phyloP scores from a whole-genome alignment of 257 asterid species.

The Anisodus tanguticus region DNA sequence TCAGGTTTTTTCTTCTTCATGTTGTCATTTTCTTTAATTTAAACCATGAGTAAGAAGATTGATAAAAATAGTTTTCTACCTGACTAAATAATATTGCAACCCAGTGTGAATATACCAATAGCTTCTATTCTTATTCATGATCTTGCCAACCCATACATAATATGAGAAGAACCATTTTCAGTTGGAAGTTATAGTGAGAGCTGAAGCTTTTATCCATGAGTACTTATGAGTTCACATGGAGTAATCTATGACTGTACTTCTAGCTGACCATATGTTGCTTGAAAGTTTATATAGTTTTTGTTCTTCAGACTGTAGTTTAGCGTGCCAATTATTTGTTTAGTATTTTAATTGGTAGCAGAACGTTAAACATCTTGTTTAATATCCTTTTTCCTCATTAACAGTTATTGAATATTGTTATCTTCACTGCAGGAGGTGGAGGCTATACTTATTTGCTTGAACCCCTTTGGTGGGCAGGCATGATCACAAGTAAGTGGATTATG shows the following conservation, averaged over 20 bases:
- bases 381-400: slow-evolving; percentile 1
- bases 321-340: background rate
- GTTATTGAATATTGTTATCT: background rate
- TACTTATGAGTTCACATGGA: background rate
- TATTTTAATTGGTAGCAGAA: background rate
- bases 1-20: background rate
- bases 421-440: slow-evolving; percentile 76
- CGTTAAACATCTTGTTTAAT: background rate
- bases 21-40: background rate
- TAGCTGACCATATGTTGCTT: background rate
- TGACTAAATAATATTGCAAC: background rate
- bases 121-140: background rate
- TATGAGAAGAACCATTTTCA: background rate
- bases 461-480: slow-evolving; percentile 98
- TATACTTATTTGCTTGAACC: slow-evolving; percentile 83
- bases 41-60: background rate
- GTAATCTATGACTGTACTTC: background rate
- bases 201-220: background rate
- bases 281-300: background rate
- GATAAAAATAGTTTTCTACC: background rate
- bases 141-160: slow-evolving; percentile 5
- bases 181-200: background rate
- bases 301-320: background rate
- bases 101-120: background rate
- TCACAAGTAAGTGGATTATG: slow-evolving; percentile 61